Evolutionary conservation across 106 monocot genomes (phyloP).

Genomic region (Dendrobium nobile): DNA sequence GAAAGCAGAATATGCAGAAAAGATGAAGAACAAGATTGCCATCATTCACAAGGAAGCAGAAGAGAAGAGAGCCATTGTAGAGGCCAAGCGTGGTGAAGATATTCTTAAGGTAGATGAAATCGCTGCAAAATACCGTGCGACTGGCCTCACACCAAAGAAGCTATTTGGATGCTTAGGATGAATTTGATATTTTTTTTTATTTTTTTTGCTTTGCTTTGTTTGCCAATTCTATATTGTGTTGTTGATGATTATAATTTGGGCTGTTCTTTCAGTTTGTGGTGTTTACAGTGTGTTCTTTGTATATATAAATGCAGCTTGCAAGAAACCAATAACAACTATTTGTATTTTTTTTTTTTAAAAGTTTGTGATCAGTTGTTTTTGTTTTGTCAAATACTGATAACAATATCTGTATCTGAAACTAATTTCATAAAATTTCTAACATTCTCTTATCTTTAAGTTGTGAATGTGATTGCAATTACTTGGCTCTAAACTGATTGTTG

Average conservation of each 20-base stretch:
- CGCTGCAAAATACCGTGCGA: conserved; percentile 18
- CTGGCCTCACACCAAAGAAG: conserved; percentile 9
- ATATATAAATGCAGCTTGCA: not conserved
- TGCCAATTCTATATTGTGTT: not conserved
- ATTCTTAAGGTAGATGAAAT: conserved; percentile 13
- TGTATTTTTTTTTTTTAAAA: not conserved
- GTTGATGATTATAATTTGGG: not conserved
- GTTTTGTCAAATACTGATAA: not conserved
- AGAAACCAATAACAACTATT: not conserved
- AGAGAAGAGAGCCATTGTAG: conserved; percentile 16
- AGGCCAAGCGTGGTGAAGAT: conserved; percentile 16
- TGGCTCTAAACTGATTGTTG: too few relatives aligned
- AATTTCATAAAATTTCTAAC: not conserved
- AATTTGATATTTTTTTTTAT: not conserved
- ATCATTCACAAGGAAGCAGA: conserved; percentile 19
- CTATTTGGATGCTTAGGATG: conserved; percentile 4
- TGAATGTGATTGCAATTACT: not conserved
- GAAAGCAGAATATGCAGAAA: conserved; percentile 20
- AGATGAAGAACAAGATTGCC: conserved; percentile 22
- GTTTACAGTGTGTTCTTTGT: not conserved
- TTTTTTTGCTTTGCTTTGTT: not conserved
- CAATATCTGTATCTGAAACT: conserved; percentile 1
- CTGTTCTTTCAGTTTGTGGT: not conserved
- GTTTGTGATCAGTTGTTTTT: not conserved
- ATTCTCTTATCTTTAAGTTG: not conserved